Base-by-base conservation (phyloP, 208 protist genomes). In the Naegleria lovaniensis region DNA sequence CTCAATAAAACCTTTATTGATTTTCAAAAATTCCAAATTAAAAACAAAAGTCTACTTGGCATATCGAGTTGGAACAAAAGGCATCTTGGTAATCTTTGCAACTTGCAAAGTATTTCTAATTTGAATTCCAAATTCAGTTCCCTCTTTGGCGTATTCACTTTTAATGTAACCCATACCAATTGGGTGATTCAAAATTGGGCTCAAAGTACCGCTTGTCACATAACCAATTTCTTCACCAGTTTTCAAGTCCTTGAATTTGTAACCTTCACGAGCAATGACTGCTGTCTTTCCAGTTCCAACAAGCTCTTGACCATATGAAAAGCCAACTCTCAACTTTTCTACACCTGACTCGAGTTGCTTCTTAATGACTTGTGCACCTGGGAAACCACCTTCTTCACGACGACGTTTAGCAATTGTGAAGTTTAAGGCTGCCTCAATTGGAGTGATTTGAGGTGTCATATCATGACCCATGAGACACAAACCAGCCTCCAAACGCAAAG, bases 391-490 rank as follows among this genome's bases (percentile, higher is more conserved):
- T 90, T 98, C 95, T 75, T 95, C 93, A 91, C 96, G 95, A 84
- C 98, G 94, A 36, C 97, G 94, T 95, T 99, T 98, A 58, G 94
- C 93, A 84, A 99, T 98, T 39, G 96, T 93, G 98, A 98, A 99
- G 90, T 93, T 95, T 41, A 99, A 95, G 52, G 92, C 94, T 5
- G 98, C 98, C 91, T 98, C 97, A 15, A 98, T 94, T 25, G 98
- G 97, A 51, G 96, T 98, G 5, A 94, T 99, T 0, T 92, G 94
- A 84, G 98, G 97, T 88, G 95, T 94, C 29, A 99, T 95, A 92
- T 99, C 99, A 91, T 99, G 95, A 88, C 98, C 98, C 93, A 99
- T 99, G 0, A 99, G 95, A 94, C 97, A 99, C 11, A 99, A 93
- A 16, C 98, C 99, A 11, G 97, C 97, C 95, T 99, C 98, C 0